Percentiles rank a stretch among this genome's conserved stretches.
phyloP scores from a whole-genome alignment of 495 filamentous ascomycete genomes.

The Gamarada debralockiae region DNA sequence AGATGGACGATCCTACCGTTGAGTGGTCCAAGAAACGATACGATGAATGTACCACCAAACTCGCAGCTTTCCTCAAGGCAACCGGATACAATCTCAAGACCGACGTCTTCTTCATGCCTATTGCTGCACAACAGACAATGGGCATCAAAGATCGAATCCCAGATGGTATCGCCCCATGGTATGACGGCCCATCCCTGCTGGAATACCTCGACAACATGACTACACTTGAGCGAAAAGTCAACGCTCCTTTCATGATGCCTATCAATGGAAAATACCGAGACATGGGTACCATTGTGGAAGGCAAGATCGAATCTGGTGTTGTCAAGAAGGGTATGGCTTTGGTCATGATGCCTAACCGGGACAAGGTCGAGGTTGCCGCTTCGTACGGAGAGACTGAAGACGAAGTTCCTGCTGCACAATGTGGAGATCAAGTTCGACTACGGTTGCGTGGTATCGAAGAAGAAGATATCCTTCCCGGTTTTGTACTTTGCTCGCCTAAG shows the following conservation, averaged over 20 bases:
- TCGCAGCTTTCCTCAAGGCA: slow-evolving; percentile 79
- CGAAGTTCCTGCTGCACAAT: slow-evolving; percentile 72
- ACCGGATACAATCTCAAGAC: slow-evolving; percentile 91
- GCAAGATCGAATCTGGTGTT: slow-evolving; percentile 91
- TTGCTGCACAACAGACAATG: slow-evolving; percentile 79
- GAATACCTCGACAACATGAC: slow-evolving; percentile 92
- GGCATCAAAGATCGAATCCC: slow-evolving; percentile 88
- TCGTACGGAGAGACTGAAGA: slow-evolving; percentile 97
- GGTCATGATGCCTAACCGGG: slow-evolving; percentile 92
- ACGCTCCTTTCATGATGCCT: slow-evolving; percentile 99
- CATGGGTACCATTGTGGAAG: slow-evolving; percentile 97
- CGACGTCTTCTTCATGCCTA: slow-evolving; percentile 92
- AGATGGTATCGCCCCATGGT: slow-evolving; percentile 74
- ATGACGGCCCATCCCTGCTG: slow-evolving; percentile 86
- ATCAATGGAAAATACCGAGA: slow-evolving; percentile 92
- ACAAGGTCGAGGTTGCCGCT: slow-evolving; percentile 72
- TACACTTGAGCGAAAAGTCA: slow-evolving; percentile 89
- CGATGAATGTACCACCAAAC: slow-evolving; percentile 87
- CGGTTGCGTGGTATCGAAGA: slow-evolving; percentile 93
- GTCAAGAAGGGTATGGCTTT: slow-evolving; percentile 80
- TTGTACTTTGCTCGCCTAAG: slow-evolving; percentile 90
- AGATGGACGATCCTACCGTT: slow-evolving; percentile 95
- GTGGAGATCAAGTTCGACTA: slow-evolving; percentile 92
- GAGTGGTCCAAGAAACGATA: slow-evolving; percentile 92
- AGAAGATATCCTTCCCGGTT: slow-evolving; percentile 95